Evolutionary conservation across 1,284 basidiomycete genomes (phyloP).

Genomic region (Psilocybe mexicana): DNA sequence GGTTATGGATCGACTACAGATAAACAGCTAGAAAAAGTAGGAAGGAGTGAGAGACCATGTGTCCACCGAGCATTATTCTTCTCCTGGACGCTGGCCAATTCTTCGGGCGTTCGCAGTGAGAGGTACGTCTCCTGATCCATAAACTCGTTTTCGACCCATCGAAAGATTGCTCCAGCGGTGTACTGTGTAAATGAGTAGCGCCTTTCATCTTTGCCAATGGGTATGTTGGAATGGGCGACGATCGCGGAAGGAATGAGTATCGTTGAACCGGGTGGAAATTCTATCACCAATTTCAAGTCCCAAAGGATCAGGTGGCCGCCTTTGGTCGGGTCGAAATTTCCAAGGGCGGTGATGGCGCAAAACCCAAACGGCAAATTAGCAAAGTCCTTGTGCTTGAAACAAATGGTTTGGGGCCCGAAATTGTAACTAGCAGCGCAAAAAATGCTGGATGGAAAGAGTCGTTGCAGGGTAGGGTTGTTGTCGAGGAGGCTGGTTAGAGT

Average conservation of each 20-base stretch:
- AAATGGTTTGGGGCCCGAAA: background rate
- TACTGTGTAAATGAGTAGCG: slow-evolving; percentile 16
- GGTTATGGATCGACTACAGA: no score
- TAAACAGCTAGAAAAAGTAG: no score
- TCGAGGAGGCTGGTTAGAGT: background rate
- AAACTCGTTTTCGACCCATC: slow-evolving; percentile 5
- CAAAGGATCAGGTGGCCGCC: slow-evolving; percentile 10
- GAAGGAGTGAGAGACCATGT: background rate
- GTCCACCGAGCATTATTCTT: background rate
- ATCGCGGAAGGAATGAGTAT: slow-evolving; percentile 1
- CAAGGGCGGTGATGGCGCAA: slow-evolving; percentile 5
- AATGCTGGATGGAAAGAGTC: background rate
- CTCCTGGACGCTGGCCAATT: background rate
- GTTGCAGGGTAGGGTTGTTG: background rate
- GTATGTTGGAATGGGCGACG: slow-evolving; percentile 5
- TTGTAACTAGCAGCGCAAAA: background rate
- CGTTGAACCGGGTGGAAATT: background rate
- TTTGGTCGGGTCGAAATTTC: background rate
- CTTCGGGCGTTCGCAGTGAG: background rate
- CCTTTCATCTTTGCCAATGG: background rate
- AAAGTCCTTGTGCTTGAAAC: background rate
- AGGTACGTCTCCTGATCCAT: background rate
- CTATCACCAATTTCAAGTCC: background rate
- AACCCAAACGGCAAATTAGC: slow-evolving; percentile 3
- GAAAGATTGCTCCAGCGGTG: slow-evolving; percentile 13